Base-by-base conservation (phyloP, 495 filamentous ascomycete species). In the Chaetomidium leptoderma region DNA sequence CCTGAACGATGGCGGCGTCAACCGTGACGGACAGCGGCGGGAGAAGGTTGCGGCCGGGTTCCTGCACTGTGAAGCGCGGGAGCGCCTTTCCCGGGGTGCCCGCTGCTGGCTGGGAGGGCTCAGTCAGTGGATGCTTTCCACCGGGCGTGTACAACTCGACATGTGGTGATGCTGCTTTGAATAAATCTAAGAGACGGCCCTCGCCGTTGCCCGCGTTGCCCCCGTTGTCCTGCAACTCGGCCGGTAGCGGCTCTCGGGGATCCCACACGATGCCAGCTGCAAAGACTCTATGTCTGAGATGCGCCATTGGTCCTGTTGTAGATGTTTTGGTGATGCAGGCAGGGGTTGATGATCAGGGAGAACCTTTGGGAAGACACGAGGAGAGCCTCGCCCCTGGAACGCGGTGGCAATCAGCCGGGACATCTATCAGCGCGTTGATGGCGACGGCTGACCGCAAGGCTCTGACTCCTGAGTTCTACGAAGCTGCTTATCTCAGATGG, bases 1-100 rank as follows among this genome's bases (percentile, higher is more conserved):
- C 61, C 4, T 63, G 61, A 17, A 57, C 24, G 27, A 63, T 48
- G 21, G 57, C 57, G 5, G 57, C 61, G 17, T 59, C 57, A 9
- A 60, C 39, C 13, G 52, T 42, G 39, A 60, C 55, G 11, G 57
- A 56, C 9, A 63, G 45, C 1, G 61, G 61, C 1, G 61, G 61
- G 14, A 63, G 57, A 4, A 63, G 26, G 29, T 57, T 53, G 24
- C 57, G 52, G 42, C 24, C 53, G 1, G 10, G 30, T 24, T 63
- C 51, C 27, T 55, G 55, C 6, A 56, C 16, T 23, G 61, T 48
- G 9, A 47, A 53, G 1, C 26, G 21, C 14, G 61, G 57, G 14
- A 59, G 19, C 0, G n/a, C 24, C 33, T n/a, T 43, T 4, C 23
- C 17, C 9, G 10, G 14, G 23, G n/a, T 1, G 5, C 24, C 11